Evolutionary conservation across 164 flowering plant species (phyloP).

Genomic region (Annona squamosa): DNA sequence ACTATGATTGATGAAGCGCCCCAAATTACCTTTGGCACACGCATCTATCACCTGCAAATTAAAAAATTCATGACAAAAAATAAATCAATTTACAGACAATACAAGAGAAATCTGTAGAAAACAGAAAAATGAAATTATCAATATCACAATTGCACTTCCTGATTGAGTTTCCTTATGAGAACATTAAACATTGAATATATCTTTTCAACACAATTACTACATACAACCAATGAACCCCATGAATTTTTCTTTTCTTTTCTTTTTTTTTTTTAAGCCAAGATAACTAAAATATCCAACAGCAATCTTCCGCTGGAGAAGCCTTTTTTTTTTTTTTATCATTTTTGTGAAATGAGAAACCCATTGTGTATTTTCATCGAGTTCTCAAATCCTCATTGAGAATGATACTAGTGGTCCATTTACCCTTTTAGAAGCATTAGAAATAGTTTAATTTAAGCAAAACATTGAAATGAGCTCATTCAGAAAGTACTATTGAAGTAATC

Average conservation of each 20-base stretch:
- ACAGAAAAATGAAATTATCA: neutral
- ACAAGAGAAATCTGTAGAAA: neutral
- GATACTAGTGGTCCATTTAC: too few relatives aligned
- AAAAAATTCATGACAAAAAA: neutral
- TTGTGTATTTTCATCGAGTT: too few relatives aligned
- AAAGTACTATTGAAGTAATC: too few relatives aligned
- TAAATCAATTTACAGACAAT: neutral
- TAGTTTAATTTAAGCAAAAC: too few relatives aligned
- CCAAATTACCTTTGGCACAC: conserved; percentile 90
- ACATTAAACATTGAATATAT: neutral
- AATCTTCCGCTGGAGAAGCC: too few relatives aligned
- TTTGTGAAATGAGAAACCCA: too few relatives aligned
- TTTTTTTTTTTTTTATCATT: too few relatives aligned
- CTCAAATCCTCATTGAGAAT: too few relatives aligned
- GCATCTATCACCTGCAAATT: conserved; percentile 88
- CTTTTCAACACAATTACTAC: neutral
- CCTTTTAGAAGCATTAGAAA: too few relatives aligned
- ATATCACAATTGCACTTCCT: neutral
- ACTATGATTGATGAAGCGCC: conserved; percentile 96
- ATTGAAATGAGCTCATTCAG: too few relatives aligned
- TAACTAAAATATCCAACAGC: too few relatives aligned
- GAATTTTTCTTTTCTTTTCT: neutral
- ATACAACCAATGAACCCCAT: too few relatives aligned
- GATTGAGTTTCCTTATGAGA: neutral
- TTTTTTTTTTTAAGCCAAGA: neutral